Evolutionary conservation across 176 grass and related monocot species (phyloP).

Genomic region (Pontederia paniculata): DNA sequence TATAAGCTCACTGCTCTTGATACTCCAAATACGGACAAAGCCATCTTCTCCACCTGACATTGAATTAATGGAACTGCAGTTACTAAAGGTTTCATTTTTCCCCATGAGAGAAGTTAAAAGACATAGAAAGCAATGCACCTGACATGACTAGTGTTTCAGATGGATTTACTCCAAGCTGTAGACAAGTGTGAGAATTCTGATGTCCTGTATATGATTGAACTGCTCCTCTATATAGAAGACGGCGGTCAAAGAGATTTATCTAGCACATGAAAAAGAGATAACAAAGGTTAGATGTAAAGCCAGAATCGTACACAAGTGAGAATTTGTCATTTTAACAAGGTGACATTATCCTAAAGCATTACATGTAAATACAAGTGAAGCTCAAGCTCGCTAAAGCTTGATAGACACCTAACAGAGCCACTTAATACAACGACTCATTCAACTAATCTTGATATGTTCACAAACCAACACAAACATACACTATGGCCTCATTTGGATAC

Average conservation of each 20-base stretch:
- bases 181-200: slow-evolving; percentile 58
- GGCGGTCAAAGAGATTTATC: slow-evolving; percentile 91
- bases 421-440: too few species aligned
- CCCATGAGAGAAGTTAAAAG: background rate
- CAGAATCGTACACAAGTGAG: too few species aligned
- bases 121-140: slow-evolving; percentile 22
- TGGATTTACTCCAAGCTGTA: slow-evolving; percentile 67
- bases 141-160: slow-evolving; percentile 84
- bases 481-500: too few species aligned
- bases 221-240: slow-evolving; percentile 49
- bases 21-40: slow-evolving; percentile 64
- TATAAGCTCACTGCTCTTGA: slow-evolving; percentile 70
- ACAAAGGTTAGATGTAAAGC: too few species aligned
- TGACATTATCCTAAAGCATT: too few species aligned
- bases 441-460: too few species aligned
- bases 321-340: too few species aligned
- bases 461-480: too few species aligned
- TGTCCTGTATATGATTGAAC: slow-evolving; percentile 78
- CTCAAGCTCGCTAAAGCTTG: too few species aligned
- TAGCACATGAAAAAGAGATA: slow-evolving; percentile 9
- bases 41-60: slow-evolving; percentile 69
- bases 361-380: too few species aligned
- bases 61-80: slow-evolving; percentile 12
- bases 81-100: background rate
- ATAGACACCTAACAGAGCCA: too few species aligned